Conservation (phyloP, 495 filamentous ascomycete genomes). For the Massariosphaeria phaeospora region DNA sequence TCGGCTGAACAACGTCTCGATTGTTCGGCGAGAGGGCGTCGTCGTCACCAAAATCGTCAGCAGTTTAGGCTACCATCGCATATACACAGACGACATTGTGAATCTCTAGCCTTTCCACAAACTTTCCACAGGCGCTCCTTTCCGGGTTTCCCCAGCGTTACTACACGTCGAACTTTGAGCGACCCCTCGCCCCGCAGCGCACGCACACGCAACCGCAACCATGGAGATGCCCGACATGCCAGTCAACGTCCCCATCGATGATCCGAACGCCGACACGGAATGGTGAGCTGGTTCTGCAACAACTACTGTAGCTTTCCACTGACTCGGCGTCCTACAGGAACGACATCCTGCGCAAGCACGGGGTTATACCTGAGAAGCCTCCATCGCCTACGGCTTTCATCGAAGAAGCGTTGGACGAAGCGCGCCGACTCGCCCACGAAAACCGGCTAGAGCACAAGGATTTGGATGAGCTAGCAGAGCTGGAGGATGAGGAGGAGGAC, state of each 20-base stretch:
- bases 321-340: slow-evolving; percentile 58
- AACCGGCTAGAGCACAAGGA: slow-evolving; percentile 91
- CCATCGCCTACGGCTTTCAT: slow-evolving; percentile 90
- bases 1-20: not conserved
- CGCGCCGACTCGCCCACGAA: slow-evolving; percentile 72
- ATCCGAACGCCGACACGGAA: slow-evolving; percentile 97
- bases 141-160: not conserved
- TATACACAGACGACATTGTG: not conserved
- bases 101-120: not conserved
- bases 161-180: not conserved
- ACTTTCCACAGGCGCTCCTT: not conserved
- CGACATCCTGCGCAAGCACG: slow-evolving; percentile 95
- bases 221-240: slow-evolving; percentile 51
- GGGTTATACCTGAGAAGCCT: slow-evolving; percentile 91
- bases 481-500: slow-evolving; percentile 95
- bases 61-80: not conserved
- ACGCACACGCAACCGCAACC: not conserved
- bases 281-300: slow-evolving; percentile 53
- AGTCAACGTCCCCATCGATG: slow-evolving; percentile 79
- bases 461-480: slow-evolving; percentile 82
- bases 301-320: not conserved
- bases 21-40: too few relatives aligned
- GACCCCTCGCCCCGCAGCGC: not conserved
- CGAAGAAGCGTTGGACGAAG: slow-evolving; percentile 87
- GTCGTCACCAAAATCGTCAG: not conserved